A percentile compares a stretch with the other conserved stretches of the same genome.
These are phyloP conservation scores for Ceratobasidium papillatum DNA, from an alignment of 1,284 basidiomycete species.

Conservation along the genomic window DNA sequence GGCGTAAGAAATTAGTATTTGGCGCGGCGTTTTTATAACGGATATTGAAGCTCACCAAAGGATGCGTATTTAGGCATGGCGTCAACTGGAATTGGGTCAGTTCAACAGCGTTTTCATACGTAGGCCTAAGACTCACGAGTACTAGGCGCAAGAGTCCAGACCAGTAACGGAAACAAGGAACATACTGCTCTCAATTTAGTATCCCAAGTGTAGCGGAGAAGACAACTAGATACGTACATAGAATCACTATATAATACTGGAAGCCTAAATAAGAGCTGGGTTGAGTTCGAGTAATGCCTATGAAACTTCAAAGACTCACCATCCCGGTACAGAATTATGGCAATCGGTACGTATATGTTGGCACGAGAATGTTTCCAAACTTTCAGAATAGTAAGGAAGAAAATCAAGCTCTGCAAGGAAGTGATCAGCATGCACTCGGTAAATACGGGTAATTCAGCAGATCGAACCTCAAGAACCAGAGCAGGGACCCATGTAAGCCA, in stretches of 20 bases:
- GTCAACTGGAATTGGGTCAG: not conserved
- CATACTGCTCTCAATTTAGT: too few species aligned
- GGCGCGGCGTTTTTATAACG: not conserved
- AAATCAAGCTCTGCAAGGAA: not conserved
- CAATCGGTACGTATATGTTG: constrained; percentile 1
- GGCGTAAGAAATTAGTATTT: not conserved
- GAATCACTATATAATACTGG: constrained; percentile 23
- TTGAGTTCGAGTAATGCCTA: not conserved
- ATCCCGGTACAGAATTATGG: constrained; percentile 1
- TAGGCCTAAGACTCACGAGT: constrained; percentile 1
- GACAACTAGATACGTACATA: not conserved
- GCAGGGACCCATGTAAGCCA: constrained; percentile 23
- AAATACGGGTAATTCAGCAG: not conserved
- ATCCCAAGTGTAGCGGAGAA: not conserved
- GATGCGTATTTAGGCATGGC: constrained; percentile 28
- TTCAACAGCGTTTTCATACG: not conserved
- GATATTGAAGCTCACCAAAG: not conserved
- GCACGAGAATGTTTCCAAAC: constrained; percentile 11
- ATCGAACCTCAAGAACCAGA: constrained; percentile 15
- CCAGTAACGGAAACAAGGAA: constrained; percentile 8
- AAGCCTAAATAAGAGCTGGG: not conserved
- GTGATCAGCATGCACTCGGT: not conserved
- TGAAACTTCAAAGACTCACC: not conserved
- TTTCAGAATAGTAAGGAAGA: constrained; percentile 4
- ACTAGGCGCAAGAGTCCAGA: constrained; percentile 22